Base-by-base conservation (phyloP, 306 rosid species). In the Begonia masoniana region DNA sequence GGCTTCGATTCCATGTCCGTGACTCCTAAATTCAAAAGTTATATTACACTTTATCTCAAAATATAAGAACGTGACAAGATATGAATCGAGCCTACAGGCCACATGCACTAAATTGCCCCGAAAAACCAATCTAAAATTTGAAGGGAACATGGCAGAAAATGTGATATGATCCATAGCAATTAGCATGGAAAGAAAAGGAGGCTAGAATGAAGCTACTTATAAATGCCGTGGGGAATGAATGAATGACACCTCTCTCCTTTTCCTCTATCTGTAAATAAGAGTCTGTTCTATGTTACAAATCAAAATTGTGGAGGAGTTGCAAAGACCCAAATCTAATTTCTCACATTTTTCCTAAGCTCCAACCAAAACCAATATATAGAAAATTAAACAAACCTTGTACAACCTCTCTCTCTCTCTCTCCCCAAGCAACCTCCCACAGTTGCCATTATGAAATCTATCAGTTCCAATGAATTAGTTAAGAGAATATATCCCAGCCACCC, bases 231-330 rank as follows among this genome's bases (percentile, higher is more conserved):
- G 19, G 19, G 19, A 1, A 1, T 17, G 24, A 21, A 31, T 5
- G 39, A 31, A 31, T 31, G 39, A 31, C 9, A 31, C 9, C 39
- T 3, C 39, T 60, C 23, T 48, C 41, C 51, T 60, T 60, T 46
- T 68, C 73, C 77, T 62, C 78, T 86, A 81, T 83, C 77, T 68
- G 74, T 43, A 26, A 26, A 10, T 64, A 76, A 78, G 76, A 59
- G 76, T 62, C 62, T 69, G 79, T 77, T 68, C 71, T 81, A 82
- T 86, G 93, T 77, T 77, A 83, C 99, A 91, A 77, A 86, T 78
- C 96, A 91, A 91, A 91, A 92, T 77, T 85, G 85, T 69, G 78
- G 82, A 63, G 78, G 82, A 63, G 83, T 67, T 71, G 91, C 70
- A 69, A 75, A 76, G 41, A 81, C 39, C 84, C 94, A 79, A 85